phyloP scores from a whole-genome alignment of 345 rosid genomes.

The Tarenaya hassleriana region DNA sequence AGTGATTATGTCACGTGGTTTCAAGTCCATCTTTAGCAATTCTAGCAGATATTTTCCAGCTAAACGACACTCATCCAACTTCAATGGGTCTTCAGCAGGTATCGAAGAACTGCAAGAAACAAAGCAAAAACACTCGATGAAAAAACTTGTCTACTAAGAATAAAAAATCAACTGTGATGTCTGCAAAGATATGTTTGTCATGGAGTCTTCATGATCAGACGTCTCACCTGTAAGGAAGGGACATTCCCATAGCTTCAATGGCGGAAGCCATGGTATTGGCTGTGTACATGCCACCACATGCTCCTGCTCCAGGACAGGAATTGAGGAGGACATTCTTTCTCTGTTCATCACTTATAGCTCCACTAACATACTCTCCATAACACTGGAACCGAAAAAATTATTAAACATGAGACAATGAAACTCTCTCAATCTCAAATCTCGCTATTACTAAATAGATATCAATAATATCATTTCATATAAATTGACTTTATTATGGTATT shows the following conservation, averaged over 20 bases:
- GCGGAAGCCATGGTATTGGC: conserved; percentile 99
- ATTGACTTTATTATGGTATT: no score
- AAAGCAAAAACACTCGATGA: conserved; percentile 7
- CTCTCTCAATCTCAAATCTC: no score
- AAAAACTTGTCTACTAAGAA: neutral
- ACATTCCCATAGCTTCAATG: conserved; percentile 99
- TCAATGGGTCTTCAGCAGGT: conserved; percentile 92
- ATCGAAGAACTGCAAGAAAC: conserved; percentile 67
- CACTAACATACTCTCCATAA: conserved; percentile 89
- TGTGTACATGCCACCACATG: conserved; percentile 99
- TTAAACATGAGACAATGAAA: conserved; percentile 5
- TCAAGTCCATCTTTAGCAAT: conserved; percentile 78
- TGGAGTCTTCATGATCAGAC: neutral
- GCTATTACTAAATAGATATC: no score
- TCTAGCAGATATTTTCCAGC: conserved; percentile 88
- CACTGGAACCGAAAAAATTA: conserved; percentile 29
- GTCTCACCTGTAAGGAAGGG: conserved; percentile 88
- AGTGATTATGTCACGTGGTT: conserved; percentile 91
- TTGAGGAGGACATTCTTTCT: conserved; percentile 63
- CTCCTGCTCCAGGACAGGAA: conserved; percentile 99
- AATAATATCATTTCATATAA: no score
- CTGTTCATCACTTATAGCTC: conserved; percentile 71
- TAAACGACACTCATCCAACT: conserved; percentile 83
- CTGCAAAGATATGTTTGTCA: neutral
- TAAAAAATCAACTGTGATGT: neutral